phyloP scores from a whole-genome alignment of 768 basidiomycete genomes.

The Trametes maxima region DNA sequence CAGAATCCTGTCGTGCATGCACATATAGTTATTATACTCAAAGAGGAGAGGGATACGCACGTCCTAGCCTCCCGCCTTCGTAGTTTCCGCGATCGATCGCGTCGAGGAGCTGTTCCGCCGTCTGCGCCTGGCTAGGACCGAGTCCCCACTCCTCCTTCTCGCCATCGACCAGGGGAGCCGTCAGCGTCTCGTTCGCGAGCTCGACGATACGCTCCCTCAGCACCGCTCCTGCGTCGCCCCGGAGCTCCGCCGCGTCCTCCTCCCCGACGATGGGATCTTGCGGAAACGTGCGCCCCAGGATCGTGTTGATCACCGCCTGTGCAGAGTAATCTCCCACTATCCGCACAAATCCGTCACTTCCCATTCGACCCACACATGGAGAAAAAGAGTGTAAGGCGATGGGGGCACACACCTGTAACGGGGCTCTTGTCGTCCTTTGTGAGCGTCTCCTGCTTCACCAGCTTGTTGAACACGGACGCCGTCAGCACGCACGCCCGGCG shows the following conservation, averaged over 20 bases:
- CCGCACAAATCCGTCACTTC: background rate
- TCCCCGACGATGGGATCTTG: conserved; percentile 90
- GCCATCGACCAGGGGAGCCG: conserved; percentile 50
- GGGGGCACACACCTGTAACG: conserved; percentile 50
- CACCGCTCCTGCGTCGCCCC: conserved; percentile 43
- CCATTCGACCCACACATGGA: background rate
- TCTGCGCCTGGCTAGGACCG: conserved; percentile 57
- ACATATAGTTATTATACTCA: background rate
- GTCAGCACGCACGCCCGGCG: conserved; percentile 85
- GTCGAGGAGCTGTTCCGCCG: conserved; percentile 64
- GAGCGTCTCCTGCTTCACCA: conserved; percentile 84
- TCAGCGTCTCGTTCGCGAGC: conserved; percentile 82
- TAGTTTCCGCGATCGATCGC: conserved; percentile 86
- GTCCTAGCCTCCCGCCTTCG: conserved; percentile 69
- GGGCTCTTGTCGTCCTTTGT: conserved; percentile 87
- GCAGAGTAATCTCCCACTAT: conserved; percentile 92
- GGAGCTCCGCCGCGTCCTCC: conserved; percentile 85
- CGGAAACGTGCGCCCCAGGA: conserved; percentile 79
- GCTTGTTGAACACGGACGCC: conserved; percentile 80
- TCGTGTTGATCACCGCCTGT: conserved; percentile 87
- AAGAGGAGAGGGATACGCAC: conserved; percentile 48
- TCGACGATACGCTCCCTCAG: conserved; percentile 70
- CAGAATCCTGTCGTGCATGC: conserved; percentile 35
- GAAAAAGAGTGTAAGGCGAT: background rate
- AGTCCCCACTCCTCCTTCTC: conserved; percentile 75